phyloP scores from a whole-genome alignment of 768 basidiomycete genomes.

The Psilocybe azurescens region DNA sequence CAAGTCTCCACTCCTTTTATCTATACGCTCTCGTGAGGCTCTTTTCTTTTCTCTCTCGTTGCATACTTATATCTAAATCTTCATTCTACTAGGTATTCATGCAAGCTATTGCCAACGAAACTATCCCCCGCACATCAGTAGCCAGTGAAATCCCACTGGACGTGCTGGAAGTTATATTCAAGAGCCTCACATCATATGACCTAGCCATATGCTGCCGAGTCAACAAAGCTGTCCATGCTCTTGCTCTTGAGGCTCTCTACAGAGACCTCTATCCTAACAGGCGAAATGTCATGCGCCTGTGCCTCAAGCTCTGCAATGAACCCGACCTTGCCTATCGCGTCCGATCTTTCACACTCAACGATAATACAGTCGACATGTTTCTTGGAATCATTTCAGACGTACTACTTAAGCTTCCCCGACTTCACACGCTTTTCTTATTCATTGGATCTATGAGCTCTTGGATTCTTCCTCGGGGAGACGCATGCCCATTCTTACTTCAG shows the following conservation, averaged over 20 bases:
- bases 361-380: conserved; percentile 24
- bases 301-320: conserved; percentile 27
- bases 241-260: conserved; percentile 28
- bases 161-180: conserved; percentile 27
- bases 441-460: conserved; percentile 26
- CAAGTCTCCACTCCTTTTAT: neutral
- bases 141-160: conserved; percentile 26
- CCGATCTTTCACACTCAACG: conserved; percentile 23
- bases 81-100: conserved; percentile 1
- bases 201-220: conserved; percentile 26
- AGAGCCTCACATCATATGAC: conserved; percentile 15
- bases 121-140: neutral
- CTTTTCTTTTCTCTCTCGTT: neutral
- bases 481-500: conserved; percentile 26
- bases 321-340: conserved; percentile 24
- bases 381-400: conserved; percentile 28
- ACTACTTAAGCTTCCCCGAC: conserved; percentile 24
- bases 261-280: conserved; percentile 24
- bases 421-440: conserved; percentile 26
- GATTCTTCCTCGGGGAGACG: conserved; percentile 25
- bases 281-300: conserved; percentile 25
- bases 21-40: neutral
- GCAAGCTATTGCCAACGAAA: neutral
- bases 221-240: conserved; percentile 22
- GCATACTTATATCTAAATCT: neutral